Evolutionary conservation across 306 rosid species (phyloP).

Genomic region (Castanea mollissima): DNA sequence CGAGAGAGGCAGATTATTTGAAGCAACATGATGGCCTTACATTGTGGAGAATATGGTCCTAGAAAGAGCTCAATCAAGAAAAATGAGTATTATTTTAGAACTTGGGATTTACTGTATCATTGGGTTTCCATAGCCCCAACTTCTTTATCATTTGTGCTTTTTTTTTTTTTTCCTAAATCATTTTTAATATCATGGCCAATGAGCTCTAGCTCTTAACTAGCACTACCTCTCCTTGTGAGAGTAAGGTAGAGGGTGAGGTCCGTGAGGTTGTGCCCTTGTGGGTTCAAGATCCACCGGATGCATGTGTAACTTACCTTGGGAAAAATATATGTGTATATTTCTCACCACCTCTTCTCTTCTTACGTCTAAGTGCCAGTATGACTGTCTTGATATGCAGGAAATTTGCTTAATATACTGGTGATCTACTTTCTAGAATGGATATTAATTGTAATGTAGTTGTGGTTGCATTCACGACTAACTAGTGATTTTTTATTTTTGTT

Average conservation of each 20-base stretch:
- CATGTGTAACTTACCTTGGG: no score
- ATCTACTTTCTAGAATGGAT: neutral
- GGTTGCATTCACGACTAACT: slow-evolving; percentile 15
- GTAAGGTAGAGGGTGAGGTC: no score
- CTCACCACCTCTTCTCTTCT: neutral
- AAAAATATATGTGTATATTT: no score
- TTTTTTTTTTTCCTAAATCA: neutral
- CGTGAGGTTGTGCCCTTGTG: no score
- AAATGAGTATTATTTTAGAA: neutral
- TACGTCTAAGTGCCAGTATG: no score
- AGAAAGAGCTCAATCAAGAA: neutral
- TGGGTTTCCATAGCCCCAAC: neutral
- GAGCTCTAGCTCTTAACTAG: no score
- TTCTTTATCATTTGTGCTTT: neutral
- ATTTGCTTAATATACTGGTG: neutral
- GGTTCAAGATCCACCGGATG: no score
- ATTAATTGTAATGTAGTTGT: neutral
- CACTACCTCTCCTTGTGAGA: neutral
- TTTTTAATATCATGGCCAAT: neutral
- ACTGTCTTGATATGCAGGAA: neutral
- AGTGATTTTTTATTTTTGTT: slow-evolving; percentile 7
- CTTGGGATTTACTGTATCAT: neutral
- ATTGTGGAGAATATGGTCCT: neutral
- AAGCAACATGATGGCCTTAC: neutral
- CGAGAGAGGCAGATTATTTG: neutral